phyloP scores from a whole-genome alignment of 192 early-diverging fungal genomes.

The Dissophora globulifera region DNA sequence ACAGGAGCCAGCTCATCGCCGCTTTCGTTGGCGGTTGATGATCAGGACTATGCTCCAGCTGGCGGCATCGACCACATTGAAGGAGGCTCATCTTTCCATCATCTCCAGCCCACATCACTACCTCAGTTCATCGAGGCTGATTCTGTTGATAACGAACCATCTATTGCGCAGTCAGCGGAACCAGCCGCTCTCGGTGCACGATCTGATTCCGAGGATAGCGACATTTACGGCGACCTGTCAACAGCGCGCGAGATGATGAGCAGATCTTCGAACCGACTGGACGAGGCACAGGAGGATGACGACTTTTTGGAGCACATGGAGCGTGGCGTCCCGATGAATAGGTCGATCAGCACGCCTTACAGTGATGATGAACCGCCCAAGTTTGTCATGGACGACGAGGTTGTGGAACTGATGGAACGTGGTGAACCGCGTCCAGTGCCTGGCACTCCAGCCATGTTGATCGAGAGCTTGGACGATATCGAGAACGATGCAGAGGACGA shows the following conservation, averaged over 20 bases:
- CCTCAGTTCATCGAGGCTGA: constrained; percentile 11
- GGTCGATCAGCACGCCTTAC: constrained; percentile 45
- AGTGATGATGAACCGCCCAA: constrained; percentile 40
- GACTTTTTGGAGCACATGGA: constrained; percentile 52
- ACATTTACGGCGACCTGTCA: constrained; percentile 43
- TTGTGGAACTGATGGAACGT: constrained; percentile 45
- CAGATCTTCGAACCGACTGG: constrained; percentile 36
- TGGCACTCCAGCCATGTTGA: neutral
- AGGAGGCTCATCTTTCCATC: neutral
- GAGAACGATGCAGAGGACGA: neutral
- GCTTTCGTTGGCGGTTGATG: neutral
- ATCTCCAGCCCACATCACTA: neutral
- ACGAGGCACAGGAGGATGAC: constrained; percentile 45
- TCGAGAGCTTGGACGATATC: constrained; percentile 1
- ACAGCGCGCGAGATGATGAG: constrained; percentile 20
- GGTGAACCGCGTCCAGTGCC: constrained; percentile 16
- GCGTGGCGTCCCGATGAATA: constrained; percentile 45
- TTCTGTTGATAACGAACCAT: neutral
- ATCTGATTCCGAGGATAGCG: constrained; percentile 28
- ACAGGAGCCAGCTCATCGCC: neutral
- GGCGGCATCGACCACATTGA: neutral
- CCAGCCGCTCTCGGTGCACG: no score
- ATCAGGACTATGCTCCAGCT: neutral
- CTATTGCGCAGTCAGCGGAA: no score
- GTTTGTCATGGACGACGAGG: constrained; percentile 40